These are phyloP conservation scores for Hemisphaericaspora xylofermentans DNA, from an alignment of 1,139 yeast genomes.

Conservation along the genomic window DNA sequence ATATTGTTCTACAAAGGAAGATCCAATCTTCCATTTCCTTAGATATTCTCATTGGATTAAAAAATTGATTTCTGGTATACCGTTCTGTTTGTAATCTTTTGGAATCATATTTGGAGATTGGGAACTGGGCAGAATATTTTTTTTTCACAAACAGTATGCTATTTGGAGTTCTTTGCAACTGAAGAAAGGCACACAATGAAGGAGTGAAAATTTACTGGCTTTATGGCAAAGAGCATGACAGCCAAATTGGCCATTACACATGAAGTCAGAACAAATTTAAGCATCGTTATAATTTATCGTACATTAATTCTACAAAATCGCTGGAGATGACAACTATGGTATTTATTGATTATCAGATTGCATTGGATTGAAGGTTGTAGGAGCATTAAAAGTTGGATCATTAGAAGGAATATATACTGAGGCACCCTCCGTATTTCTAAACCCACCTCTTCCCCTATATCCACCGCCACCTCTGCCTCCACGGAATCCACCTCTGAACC, in stretches of 20 bases:
- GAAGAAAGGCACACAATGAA: not conserved
- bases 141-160: too few species aligned
- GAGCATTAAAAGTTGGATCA: constrained; percentile 19
- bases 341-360: constrained; percentile 4
- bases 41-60: not conserved
- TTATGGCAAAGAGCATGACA: too few species aligned
- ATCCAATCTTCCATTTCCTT: not conserved
- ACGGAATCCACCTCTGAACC: constrained; percentile 13
- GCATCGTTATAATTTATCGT: too few species aligned
- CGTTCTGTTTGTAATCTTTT: constrained; percentile 1
- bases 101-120: not conserved
- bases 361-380: constrained; percentile 18
- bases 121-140: not conserved
- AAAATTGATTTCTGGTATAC: not conserved
- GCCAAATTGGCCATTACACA: too few species aligned
- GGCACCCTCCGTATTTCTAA: constrained; percentile 14
- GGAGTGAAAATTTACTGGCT: too few species aligned
- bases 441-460: constrained; percentile 4
- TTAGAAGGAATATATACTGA: constrained; percentile 22
- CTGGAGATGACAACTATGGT: not conserved
- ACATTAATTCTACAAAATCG: not conserved
- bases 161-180: too few species aligned
- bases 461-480: constrained; percentile 12
- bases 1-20: not conserved
- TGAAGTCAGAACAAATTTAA: too few species aligned